Conservation (phyloP, 208 protist species). For the Leishmania mexicana region DNA sequence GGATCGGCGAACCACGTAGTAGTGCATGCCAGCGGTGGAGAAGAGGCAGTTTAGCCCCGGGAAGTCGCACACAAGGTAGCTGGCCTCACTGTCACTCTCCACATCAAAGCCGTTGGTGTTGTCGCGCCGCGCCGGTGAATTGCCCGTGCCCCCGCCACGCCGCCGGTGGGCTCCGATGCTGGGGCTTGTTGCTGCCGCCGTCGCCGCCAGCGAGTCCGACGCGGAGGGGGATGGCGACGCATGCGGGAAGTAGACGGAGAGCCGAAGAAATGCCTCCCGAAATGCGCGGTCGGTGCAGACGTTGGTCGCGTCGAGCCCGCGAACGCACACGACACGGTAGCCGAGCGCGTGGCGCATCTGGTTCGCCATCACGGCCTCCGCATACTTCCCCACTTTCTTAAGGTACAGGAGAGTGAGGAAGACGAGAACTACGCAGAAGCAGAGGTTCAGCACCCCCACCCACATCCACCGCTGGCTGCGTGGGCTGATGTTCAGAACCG, state of each 20-base stretch:
- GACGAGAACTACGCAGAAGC: conserved; percentile 62
- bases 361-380: conserved; percentile 53
- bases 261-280: conserved; percentile 38
- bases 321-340: conserved; percentile 79
- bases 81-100: conserved; percentile 26
- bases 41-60: conserved; percentile 68
- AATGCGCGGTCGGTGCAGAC: conserved; percentile 43
- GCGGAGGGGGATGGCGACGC: background rate
- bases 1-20: conserved; percentile 45
- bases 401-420: conserved; percentile 54
- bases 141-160: conserved; percentile 3
- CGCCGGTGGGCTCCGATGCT: background rate
- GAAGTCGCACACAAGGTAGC: conserved; percentile 49
- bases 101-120: conserved; percentile 8
- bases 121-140: conserved; percentile 4
- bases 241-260: conserved; percentile 58
- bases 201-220: background rate
- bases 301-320: conserved; percentile 46
- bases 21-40: conserved; percentile 46
- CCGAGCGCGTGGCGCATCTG: conserved; percentile 74
- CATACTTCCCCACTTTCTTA: conserved; percentile 49
- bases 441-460: conserved; percentile 66
- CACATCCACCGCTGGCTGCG: conserved; percentile 54
- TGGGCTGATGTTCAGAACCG: conserved; percentile 71
- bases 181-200: background rate